These are phyloP conservation scores for Aspergillus candidus DNA, from an alignment of 2,329 filamentous ascomycete genomes.

Conservation along the genomic window DNA sequence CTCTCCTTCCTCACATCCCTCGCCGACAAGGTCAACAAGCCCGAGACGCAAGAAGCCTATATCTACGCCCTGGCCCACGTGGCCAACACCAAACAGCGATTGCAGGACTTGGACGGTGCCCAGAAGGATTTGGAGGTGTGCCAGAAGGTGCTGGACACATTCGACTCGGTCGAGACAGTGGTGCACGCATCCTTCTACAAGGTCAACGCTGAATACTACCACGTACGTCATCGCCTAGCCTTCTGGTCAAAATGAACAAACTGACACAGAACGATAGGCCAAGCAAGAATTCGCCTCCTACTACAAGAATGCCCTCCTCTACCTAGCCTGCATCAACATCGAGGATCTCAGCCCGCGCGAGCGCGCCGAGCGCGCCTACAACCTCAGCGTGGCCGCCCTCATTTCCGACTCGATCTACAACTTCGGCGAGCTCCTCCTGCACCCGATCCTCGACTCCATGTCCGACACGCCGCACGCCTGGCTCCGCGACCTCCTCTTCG, in stretches of 20 bases:
- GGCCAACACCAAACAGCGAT: constrained; percentile 75
- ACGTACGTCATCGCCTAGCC: constrained; percentile 44
- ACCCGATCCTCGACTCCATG: constrained; percentile 88
- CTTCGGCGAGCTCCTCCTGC: constrained; percentile 96
- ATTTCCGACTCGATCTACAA: constrained; percentile 97
- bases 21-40: constrained; percentile 82
- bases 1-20: constrained; percentile 78
- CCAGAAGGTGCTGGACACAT: constrained; percentile 79
- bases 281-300: constrained; percentile 92
- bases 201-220: constrained; percentile 90
- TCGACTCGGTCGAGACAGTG: constrained; percentile 91
- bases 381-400: constrained; percentile 84
- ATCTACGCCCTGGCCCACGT: constrained; percentile 91
- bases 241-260: constrained; percentile 6
- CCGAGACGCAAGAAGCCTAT: constrained; percentile 88
- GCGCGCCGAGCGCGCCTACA: constrained; percentile 77
- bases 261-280: constrained; percentile 38
- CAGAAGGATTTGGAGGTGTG: constrained; percentile 81
- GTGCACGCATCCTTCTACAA: constrained; percentile 97
- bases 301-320: constrained; percentile 95
- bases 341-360: constrained; percentile 66
- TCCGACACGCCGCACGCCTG: constrained; percentile 69
- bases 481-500: constrained; percentile 92
- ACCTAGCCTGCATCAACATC: constrained; percentile 91
- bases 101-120: constrained; percentile 74